phyloP scores from a whole-genome alignment of 164 flowering plant genomes.

The Liquidambar formosana region DNA sequence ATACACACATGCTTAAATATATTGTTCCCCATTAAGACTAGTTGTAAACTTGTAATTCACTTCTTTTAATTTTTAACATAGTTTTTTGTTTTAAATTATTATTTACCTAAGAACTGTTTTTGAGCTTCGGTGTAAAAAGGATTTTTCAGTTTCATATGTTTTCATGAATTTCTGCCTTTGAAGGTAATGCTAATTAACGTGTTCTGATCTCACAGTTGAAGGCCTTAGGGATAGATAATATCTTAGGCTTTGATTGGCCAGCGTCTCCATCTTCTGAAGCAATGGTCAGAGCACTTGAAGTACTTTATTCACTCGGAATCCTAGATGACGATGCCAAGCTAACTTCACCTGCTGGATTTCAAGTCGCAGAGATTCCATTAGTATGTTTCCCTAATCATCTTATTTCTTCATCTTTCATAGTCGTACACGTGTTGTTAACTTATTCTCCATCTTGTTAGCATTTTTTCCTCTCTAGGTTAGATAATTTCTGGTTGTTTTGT shows the following conservation, averaged over 20 bases:
- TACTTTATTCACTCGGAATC: constrained; percentile 85
- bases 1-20: neutral
- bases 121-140: too few species aligned
- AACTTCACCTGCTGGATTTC: constrained; percentile 92
- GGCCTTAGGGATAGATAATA: constrained; percentile 94
- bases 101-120: too few species aligned
- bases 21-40: neutral
- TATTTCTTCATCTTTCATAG: neutral
- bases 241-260: constrained; percentile 97
- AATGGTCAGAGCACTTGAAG: constrained; percentile 94
- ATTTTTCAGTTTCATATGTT: neutral
- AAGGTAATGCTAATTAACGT: constrained; percentile 10
- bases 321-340: constrained; percentile 97
- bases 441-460: too few species aligned
- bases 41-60: too few species aligned
- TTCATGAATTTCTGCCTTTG: neutral
- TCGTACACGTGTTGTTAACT: neutral
- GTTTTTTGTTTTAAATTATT: too few species aligned
- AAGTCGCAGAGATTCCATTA: constrained; percentile 91
- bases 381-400: constrained; percentile 44
- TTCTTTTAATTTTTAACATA: too few species aligned
- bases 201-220: constrained; percentile 58
- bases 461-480: too few species aligned
- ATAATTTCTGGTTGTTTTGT: neutral
- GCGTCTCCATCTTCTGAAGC: constrained; percentile 92